Evolutionary conservation across 768 basidiomycete species (phyloP).

Genomic region (Rhizopogon rudus): DNA sequence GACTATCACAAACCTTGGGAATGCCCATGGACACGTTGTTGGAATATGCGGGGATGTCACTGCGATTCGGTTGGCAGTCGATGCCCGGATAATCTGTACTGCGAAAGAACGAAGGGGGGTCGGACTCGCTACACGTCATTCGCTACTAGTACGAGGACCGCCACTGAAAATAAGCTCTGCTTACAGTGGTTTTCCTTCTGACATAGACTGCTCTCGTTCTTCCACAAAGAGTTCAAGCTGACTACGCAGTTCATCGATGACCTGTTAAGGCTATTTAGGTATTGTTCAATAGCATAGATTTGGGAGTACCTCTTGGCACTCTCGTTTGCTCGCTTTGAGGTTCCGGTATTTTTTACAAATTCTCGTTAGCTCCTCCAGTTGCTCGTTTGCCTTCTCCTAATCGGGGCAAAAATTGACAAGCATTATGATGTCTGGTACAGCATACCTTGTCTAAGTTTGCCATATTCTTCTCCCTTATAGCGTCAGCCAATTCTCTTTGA

Average conservation of each 20-base stretch:
- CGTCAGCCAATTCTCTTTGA: slow-evolving; percentile 9
- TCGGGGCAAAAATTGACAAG: not conserved
- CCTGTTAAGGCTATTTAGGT: slow-evolving; percentile 6
- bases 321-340: slow-evolving; percentile 11
- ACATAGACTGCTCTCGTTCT: slow-evolving; percentile 18
- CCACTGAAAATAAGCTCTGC: not conserved
- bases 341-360: slow-evolving; percentile 18
- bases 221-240: slow-evolving; percentile 10
- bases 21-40: not conserved
- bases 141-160: not conserved
- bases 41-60: not conserved
- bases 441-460: not conserved
- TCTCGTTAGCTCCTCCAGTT: slow-evolving; percentile 2
- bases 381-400: slow-evolving; percentile 11
- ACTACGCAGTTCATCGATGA: slow-evolving; percentile 14
- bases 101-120: not conserved
- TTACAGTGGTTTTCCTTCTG: not conserved
- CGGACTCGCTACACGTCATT: not conserved
- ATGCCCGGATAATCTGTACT: slow-evolving; percentile 7
- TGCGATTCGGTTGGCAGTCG: slow-evolving; percentile 6
- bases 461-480: slow-evolving; percentile 9
- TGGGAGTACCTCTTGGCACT: slow-evolving; percentile 16
- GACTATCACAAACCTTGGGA: not conserved
- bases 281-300: not conserved
- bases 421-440: not conserved